These are phyloP conservation scores for Larix kaempferi DNA, from an alignment of 75 land plant species.

Conservation along the genomic window DNA sequence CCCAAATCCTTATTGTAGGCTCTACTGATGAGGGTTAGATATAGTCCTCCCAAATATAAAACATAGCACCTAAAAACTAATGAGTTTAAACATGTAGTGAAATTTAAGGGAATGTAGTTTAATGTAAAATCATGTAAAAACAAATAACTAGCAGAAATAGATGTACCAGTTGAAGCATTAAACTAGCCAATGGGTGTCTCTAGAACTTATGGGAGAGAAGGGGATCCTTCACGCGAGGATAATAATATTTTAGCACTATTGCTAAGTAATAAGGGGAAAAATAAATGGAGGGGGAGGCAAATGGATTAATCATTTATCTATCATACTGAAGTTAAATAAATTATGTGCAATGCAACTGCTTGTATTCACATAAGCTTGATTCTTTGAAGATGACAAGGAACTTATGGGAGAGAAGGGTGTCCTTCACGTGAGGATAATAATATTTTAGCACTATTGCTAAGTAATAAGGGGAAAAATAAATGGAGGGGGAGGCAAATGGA, in stretches of 20 bases:
- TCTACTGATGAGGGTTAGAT: conserved; percentile 65
- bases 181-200: conserved; percentile 50
- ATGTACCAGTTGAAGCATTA: conserved; percentile 80
- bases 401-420: conserved; percentile 14
- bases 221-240: conserved; percentile 29
- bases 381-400: too few species aligned
- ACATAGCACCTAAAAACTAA: conserved; percentile 79
- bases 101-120: conserved; percentile 82
- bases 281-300: background rate
- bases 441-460: background rate
- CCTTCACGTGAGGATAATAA: conserved; percentile 27
- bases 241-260: background rate
- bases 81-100: conserved; percentile 70
- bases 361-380: too few species aligned
- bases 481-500: background rate
- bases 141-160: conserved; percentile 91
- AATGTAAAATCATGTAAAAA: conserved; percentile 75
- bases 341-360: background rate
- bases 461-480: background rate
- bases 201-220: conserved; percentile 18
- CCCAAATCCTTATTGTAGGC: conserved; percentile 78
- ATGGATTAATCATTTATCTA: background rate
- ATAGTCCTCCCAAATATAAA: conserved; percentile 78
- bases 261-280: background rate
- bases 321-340: background rate